These are phyloP conservation scores for Chaetomiaceae sp. DNA, from an alignment of 2,329 filamentous ascomycete genomes.

Conservation along the genomic window DNA sequence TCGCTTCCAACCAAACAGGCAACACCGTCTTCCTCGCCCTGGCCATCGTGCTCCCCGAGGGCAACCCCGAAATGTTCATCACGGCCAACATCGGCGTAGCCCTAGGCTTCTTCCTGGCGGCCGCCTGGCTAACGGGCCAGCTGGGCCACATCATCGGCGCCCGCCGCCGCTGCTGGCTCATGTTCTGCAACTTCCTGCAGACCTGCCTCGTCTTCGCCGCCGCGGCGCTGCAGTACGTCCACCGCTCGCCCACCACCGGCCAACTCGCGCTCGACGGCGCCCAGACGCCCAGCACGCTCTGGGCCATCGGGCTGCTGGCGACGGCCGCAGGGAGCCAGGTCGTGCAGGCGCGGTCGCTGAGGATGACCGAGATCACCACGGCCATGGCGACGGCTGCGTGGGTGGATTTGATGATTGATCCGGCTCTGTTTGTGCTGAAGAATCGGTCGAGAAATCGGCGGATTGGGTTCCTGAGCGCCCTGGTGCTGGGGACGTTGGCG, in stretches of 20 bases:
- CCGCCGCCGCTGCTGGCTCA: constrained; percentile 49
- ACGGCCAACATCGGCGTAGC: constrained; percentile 52
- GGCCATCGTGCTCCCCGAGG: constrained; percentile 46
- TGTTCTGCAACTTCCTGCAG: constrained; percentile 53
- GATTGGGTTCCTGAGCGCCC: constrained; percentile 44
- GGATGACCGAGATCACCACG: constrained; percentile 58
- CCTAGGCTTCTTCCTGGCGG: constrained; percentile 52
- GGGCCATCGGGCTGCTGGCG: constrained; percentile 48
- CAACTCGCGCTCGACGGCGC: constrained; percentile 10
- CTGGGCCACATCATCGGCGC: constrained; percentile 49
- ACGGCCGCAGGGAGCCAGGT: constrained; percentile 56
- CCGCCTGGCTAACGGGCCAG: constrained; percentile 54
- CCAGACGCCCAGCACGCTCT: constrained; percentile 38
- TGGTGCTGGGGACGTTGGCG: constrained; percentile 46
- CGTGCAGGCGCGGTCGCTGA: constrained; percentile 50
- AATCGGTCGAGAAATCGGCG: constrained; percentile 50
- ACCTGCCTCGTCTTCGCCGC: constrained; percentile 51
- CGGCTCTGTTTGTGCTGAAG: constrained; percentile 40
- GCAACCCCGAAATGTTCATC: constrained; percentile 46
- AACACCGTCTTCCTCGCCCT: constrained; percentile 58
- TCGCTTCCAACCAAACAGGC: constrained; percentile 62
- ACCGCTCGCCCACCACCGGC: constrained; percentile 30
- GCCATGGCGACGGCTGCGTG: constrained; percentile 62
- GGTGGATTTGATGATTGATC: constrained; percentile 56
- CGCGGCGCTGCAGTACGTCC: constrained; percentile 43